Conservation (phyloP, 2,329 filamentous ascomycete genomes). For the Xylaria polymorpha region DNA sequence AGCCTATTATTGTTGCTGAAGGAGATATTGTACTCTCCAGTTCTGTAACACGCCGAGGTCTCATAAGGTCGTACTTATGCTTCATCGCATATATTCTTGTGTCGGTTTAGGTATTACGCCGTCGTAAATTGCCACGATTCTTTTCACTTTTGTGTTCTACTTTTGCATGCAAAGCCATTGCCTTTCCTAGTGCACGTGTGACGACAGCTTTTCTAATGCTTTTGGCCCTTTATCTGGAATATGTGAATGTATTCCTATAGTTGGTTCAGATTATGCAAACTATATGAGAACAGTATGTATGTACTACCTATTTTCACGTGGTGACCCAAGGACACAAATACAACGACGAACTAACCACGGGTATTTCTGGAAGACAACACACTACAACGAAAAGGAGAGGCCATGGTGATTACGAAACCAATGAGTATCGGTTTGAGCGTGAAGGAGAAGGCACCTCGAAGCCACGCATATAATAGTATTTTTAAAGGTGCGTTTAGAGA, state of each 20-base stretch:
- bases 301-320: too few relatives aligned
- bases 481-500: neutral
- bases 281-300: too few relatives aligned
- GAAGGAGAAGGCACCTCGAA: neutral
- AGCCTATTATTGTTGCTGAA: constrained; percentile 26
- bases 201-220: neutral
- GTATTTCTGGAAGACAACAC: too few relatives aligned
- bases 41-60: constrained; percentile 13
- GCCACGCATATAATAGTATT: neutral
- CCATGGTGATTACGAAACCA: neutral
- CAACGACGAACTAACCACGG: too few relatives aligned
- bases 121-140: constrained; percentile 41
- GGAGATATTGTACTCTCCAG: constrained; percentile 31
- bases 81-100: constrained; percentile 39
- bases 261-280: neutral
- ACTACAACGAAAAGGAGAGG: neutral
- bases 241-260: neutral
- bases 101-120: constrained; percentile 32
- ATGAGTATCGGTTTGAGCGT: neutral
- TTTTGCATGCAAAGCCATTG: neutral
- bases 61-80: constrained; percentile 22
- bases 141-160: constrained; percentile 24
- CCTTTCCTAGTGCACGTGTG: neutral
- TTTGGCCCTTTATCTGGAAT: neutral
- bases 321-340: too few relatives aligned